These are phyloP conservation scores for Davidsoniella virescens DNA, from an alignment of 2,329 filamentous ascomycete genomes.

Conservation along the genomic window DNA sequence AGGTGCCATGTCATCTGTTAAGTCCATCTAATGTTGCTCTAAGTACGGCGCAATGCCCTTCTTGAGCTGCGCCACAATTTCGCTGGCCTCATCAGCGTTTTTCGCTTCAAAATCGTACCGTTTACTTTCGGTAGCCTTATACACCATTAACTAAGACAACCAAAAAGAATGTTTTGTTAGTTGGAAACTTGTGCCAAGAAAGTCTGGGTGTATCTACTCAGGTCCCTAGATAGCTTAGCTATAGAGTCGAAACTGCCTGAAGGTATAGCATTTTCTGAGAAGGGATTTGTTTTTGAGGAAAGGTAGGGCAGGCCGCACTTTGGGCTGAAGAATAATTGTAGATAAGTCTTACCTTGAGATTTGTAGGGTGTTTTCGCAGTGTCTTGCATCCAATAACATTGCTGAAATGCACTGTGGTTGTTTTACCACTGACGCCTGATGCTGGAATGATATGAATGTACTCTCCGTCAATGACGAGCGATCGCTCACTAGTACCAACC, in stretches of 20 bases:
- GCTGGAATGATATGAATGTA: slow-evolving; percentile 74
- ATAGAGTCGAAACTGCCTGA: neutral
- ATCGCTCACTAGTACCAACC: slow-evolving; percentile 56
- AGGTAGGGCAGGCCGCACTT: neutral
- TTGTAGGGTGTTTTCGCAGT: slow-evolving; percentile 60
- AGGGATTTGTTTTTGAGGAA: neutral
- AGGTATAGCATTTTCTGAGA: neutral
- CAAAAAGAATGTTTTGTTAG: neutral
- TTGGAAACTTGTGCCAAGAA: neutral
- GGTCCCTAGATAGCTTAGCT: neutral
- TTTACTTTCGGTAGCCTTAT: slow-evolving; percentile 60
- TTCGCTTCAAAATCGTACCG: slow-evolving; percentile 75
- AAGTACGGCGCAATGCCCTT: slow-evolving; percentile 55
- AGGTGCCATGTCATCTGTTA: no score
- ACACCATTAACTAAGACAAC: slow-evolving; percentile 44
- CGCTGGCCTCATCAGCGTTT: slow-evolving; percentile 53
- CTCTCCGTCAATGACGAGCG: slow-evolving; percentile 68
- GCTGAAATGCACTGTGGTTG: slow-evolving; percentile 67
- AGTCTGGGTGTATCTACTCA: neutral
- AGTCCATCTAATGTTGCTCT: slow-evolving; percentile 18
- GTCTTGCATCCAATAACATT: slow-evolving; percentile 73
- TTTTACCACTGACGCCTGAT: slow-evolving; percentile 47
- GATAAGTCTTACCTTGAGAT: slow-evolving; percentile 48
- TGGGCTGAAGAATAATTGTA: neutral
- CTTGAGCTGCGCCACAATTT: slow-evolving; percentile 65